These are phyloP conservation scores for Arabis hirsuta DNA, from an alignment of 345 rosid genomes.

Conservation along the genomic window DNA sequence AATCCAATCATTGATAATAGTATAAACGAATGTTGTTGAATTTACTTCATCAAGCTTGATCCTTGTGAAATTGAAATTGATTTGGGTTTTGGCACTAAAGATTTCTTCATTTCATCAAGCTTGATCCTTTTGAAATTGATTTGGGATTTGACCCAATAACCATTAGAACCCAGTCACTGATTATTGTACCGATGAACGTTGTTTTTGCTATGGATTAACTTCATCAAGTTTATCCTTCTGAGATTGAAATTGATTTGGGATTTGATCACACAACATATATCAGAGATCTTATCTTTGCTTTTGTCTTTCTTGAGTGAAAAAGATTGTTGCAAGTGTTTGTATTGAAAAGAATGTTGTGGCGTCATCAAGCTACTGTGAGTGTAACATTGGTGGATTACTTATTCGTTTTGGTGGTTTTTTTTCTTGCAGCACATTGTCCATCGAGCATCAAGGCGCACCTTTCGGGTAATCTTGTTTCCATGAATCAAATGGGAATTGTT, in stretches of 20 bases:
- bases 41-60: no score
- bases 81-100: not conserved
- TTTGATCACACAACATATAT: not conserved
- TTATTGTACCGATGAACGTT: not conserved
- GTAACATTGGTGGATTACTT: slow-evolving; percentile 10
- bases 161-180: not conserved
- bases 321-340: slow-evolving; percentile 15
- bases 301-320: not conserved
- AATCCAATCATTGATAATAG: slow-evolving; percentile 6
- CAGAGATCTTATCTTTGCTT: not conserved
- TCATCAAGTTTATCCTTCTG: slow-evolving; percentile 17
- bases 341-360: slow-evolving; percentile 11
- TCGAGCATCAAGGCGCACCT: slow-evolving; percentile 77
- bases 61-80: not conserved
- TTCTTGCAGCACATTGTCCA: slow-evolving; percentile 74
- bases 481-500: not conserved
- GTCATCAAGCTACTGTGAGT: not conserved
- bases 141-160: not conserved
- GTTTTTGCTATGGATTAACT: not conserved
- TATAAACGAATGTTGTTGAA: not conserved
- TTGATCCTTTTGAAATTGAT: slow-evolving; percentile 12
- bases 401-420: slow-evolving; percentile 12
- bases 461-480: slow-evolving; percentile 60
- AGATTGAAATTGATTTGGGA: not conserved
- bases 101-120: not conserved